These are phyloP conservation scores for Entomortierella chlamydospora DNA, from an alignment of 192 early-diverging fungal species.

Conservation along the genomic window DNA sequence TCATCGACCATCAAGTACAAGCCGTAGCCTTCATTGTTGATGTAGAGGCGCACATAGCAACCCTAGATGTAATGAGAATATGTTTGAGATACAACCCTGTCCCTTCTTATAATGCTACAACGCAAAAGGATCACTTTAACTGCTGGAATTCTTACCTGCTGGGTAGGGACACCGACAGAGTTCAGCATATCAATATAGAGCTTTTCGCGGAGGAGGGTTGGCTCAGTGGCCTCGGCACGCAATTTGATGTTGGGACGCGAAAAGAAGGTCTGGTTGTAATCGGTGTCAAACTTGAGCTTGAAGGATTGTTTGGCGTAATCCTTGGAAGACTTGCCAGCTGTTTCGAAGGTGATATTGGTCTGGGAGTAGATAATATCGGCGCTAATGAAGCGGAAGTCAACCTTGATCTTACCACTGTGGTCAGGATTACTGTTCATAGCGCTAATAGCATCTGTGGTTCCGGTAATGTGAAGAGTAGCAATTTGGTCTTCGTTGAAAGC, in stretches of 20 bases:
- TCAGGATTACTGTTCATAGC: conserved; percentile 39
- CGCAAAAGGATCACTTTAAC: not conserved
- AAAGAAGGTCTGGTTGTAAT: conserved; percentile 33
- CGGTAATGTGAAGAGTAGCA: conserved; percentile 58
- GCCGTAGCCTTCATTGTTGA: conserved; percentile 56
- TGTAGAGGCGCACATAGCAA: conserved; percentile 52
- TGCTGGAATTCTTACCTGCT: conserved; percentile 9
- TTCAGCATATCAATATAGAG: conserved; percentile 57
- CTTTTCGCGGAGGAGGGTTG: conserved; percentile 56
- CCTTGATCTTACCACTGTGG: conserved; percentile 26
- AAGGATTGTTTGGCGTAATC: conserved; percentile 58
- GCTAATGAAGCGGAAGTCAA: conserved; percentile 55
- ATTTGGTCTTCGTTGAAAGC: conserved; percentile 57
- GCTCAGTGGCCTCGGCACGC: conserved; percentile 41
- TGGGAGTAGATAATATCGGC: conserved; percentile 51
- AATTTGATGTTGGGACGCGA: conserved; percentile 54
- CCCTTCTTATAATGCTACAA: not conserved
- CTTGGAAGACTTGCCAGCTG: conserved; percentile 57
- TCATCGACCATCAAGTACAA: conserved; percentile 58
- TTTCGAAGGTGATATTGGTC: conserved; percentile 50
- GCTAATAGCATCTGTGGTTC: conserved; percentile 29
- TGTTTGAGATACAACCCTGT: too few relatives aligned
- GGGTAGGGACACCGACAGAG: conserved; percentile 44
- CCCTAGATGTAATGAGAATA: conserved; percentile 4
- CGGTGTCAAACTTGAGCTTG: conserved; percentile 53